Evolutionary conservation across 176 grass and related monocot genomes (phyloP).

Genomic region (Avena sativa): DNA sequence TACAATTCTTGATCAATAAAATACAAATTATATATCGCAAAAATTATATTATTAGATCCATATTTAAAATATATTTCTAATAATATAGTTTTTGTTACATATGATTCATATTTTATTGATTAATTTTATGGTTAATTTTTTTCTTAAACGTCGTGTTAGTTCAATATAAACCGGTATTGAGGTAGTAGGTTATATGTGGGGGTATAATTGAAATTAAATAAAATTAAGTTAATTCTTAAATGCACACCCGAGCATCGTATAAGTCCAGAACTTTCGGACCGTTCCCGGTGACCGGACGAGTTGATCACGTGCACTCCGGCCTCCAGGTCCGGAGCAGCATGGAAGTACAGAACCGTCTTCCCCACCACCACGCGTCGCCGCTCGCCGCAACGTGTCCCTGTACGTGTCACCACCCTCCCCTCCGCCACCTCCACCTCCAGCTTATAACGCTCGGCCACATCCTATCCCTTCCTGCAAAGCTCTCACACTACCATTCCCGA

Average conservation of each 20-base stretch:
- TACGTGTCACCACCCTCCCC: constrained; percentile 50
- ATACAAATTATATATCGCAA: too few relatives aligned
- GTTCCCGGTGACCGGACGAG: neutral
- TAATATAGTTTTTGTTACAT: too few relatives aligned
- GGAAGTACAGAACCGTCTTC: neutral
- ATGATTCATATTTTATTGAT: too few relatives aligned
- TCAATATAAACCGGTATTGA: too few relatives aligned
- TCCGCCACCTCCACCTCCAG: neutral
- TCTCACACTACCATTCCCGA: neutral
- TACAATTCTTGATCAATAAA: too few relatives aligned
- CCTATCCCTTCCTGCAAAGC: neutral
- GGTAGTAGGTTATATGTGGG: too few relatives aligned
- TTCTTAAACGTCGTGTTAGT: too few relatives aligned
- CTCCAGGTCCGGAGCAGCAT: neutral
- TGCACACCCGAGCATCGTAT: neutral
- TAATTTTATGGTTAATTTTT: too few relatives aligned
- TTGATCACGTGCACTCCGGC: neutral
- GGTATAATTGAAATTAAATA: too few relatives aligned
- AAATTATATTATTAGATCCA: too few relatives aligned
- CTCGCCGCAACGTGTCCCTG: constrained; percentile 48
- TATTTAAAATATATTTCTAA: too few relatives aligned
- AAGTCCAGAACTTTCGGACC: neutral
- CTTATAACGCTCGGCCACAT: neutral
- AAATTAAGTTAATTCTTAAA: too few relatives aligned
- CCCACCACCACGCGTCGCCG: constrained; percentile 42